A percentile compares a stretch with the other conserved stretches of the same genome.
Evolutionary conservation across 257 asterid genomes (phyloP).

Genomic region (Nyctanthes arbortristis): DNA sequence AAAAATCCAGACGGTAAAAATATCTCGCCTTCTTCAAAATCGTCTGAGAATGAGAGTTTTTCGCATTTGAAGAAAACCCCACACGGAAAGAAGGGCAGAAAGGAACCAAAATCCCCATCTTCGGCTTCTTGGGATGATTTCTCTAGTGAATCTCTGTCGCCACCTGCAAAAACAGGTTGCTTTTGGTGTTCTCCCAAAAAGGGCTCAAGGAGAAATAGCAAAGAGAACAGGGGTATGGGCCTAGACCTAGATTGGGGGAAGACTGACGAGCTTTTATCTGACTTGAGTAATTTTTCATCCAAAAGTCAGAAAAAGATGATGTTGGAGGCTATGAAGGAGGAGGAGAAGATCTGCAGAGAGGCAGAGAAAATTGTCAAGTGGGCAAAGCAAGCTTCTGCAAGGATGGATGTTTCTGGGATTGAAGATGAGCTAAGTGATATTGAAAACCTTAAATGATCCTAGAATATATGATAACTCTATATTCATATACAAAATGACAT

Average conservation of each 20-base stretch:
- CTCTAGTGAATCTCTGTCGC: constrained; percentile 52
- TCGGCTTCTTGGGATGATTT: constrained; percentile 37
- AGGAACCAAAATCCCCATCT: constrained; percentile 28
- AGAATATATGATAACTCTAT: constrained; percentile 8
- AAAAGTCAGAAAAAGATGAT: constrained; percentile 49
- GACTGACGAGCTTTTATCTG: constrained; percentile 52
- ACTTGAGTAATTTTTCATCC: constrained; percentile 52
- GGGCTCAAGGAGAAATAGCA: constrained; percentile 48
- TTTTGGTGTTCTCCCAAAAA: constrained; percentile 78
- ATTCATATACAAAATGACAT: not conserved
- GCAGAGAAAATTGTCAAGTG: constrained; percentile 87
- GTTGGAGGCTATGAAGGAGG: constrained; percentile 70
- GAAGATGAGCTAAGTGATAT: constrained; percentile 56
- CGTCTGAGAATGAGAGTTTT: constrained; percentile 25
- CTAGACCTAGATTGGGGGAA: constrained; percentile 45
- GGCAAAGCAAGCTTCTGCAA: constrained; percentile 87
- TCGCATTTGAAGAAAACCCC: constrained; percentile 41
- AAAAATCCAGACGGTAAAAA: constrained; percentile 32
- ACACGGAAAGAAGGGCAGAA: constrained; percentile 21
- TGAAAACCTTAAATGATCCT: constrained; percentile 36
- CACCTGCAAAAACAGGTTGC: constrained; percentile 72
- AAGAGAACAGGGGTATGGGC: constrained; percentile 36
- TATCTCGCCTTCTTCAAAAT: constrained; percentile 25
- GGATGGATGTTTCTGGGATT: constrained; percentile 59
- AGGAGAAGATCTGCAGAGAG: constrained; percentile 71